These are phyloP conservation scores for Gypsophila paniculata DNA, from an alignment of 179 eudicot genomes.

Conservation along the genomic window DNA sequence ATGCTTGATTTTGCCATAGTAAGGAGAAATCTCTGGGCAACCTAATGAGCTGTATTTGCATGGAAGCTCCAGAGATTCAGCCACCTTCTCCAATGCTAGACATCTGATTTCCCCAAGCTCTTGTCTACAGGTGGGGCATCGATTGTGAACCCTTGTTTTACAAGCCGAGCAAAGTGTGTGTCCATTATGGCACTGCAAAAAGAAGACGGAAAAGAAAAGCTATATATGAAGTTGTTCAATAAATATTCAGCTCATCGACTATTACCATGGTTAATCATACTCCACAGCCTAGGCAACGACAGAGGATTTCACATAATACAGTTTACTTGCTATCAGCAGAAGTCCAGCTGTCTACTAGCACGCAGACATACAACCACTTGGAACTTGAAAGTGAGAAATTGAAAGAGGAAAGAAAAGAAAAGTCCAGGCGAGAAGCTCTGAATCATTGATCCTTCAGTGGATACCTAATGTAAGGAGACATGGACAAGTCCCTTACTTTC, in stretches of 20 bases:
- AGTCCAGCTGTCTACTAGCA: neutral
- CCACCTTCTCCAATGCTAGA: constrained; percentile 44
- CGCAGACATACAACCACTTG: neutral
- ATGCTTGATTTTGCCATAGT: constrained; percentile 43
- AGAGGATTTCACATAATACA: constrained; percentile 5
- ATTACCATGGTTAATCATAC: neutral
- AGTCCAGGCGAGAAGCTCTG: neutral
- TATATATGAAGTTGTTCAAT: neutral
- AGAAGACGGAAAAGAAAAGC: neutral
- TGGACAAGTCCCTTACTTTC: neutral
- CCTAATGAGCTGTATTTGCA: constrained; percentile 41
- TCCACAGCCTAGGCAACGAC: neutral
- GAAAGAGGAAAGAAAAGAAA: neutral
- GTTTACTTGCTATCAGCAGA: neutral
- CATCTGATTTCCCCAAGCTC: constrained; percentile 49
- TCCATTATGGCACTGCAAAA: constrained; percentile 42
- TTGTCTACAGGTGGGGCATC: constrained; percentile 49
- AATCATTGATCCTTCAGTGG: neutral
- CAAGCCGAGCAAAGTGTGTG: constrained; percentile 49
- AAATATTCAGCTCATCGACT: neutral
- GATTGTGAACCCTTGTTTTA: constrained; percentile 41
- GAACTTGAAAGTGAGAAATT: neutral
- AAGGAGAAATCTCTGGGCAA: constrained; percentile 40
- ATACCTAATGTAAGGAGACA: neutral
- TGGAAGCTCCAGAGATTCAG: constrained; percentile 50